phyloP scores from a whole-genome alignment of 805 yeast genomes.

The Candida manassasensis region DNA sequence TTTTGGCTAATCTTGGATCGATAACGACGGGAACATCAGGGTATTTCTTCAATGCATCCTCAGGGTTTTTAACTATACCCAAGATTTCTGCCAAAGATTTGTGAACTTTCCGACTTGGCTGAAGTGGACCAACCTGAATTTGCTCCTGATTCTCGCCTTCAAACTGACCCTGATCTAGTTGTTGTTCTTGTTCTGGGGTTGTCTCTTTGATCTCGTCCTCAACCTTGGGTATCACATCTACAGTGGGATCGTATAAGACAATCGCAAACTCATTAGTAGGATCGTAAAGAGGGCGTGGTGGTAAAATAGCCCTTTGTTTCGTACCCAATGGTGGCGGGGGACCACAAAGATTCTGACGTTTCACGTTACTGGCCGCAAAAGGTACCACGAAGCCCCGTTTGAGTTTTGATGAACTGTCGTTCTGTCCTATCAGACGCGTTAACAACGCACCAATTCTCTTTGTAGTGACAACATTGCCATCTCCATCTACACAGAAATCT shows the following conservation, averaged over 20 bases:
- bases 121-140: slow-evolving; percentile 11
- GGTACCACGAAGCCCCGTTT: slow-evolving; percentile 56
- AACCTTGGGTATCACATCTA: slow-evolving; percentile 49
- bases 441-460: slow-evolving; percentile 54
- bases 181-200: slow-evolving; percentile 11
- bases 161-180: too few relatives aligned
- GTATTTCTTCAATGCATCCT: slow-evolving; percentile 46
- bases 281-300: slow-evolving; percentile 93
- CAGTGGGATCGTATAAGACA: slow-evolving; percentile 91
- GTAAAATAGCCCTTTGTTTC: slow-evolving; percentile 57
- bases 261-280: slow-evolving; percentile 92
- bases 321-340: slow-evolving; percentile 87
- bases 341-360: slow-evolving; percentile 29
- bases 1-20: slow-evolving; percentile 80
- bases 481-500: slow-evolving; percentile 29
- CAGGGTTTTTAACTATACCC: slow-evolving; percentile 57
- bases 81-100: slow-evolving; percentile 74
- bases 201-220: slow-evolving; percentile 16
- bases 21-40: slow-evolving; percentile 94
- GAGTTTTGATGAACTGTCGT: slow-evolving; percentile 32
- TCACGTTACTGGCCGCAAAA: slow-evolving; percentile 35
- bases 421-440: slow-evolving; percentile 46
- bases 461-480: slow-evolving; percentile 24
- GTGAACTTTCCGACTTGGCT: slow-evolving; percentile 44
- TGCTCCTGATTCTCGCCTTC: slow-evolving; percentile 11